Evolutionary conservation across 345 rosid species (phyloP).

Genomic region (Dipteronia sinensis): DNA sequence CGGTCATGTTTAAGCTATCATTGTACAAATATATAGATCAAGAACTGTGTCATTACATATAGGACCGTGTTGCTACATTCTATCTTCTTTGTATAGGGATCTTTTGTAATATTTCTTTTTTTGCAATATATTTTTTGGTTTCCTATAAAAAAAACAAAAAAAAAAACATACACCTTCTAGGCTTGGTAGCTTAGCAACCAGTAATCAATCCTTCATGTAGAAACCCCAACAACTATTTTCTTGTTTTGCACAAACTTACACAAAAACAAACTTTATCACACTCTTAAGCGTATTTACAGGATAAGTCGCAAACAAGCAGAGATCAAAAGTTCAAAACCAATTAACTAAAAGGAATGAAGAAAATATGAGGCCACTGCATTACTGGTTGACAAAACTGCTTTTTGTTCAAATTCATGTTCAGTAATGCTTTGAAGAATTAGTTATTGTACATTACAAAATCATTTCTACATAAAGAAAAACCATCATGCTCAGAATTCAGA

Average conservation of each 20-base stretch:
- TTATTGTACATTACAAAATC: neutral
- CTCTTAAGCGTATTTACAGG: neutral
- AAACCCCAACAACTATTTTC: neutral
- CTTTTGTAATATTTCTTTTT: too few relatives aligned
- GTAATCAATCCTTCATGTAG: neutral
- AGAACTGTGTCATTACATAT: neutral
- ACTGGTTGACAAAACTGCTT: neutral
- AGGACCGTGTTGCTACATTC: too few relatives aligned
- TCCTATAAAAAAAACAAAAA: too few relatives aligned
- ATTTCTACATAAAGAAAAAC: neutral
- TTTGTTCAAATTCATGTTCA: conserved; percentile 1
- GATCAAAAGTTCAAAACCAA: neutral
- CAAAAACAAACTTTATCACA: neutral
- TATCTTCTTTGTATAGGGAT: too few relatives aligned
- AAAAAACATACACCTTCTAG: neutral
- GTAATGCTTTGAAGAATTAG: neutral
- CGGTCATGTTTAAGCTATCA: neutral
- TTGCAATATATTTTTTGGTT: too few relatives aligned
- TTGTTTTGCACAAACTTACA: neutral
- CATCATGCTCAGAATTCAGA: neutral
- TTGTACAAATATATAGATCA: neutral
- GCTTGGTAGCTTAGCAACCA: neutral
- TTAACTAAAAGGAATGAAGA: neutral
- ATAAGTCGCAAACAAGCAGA: neutral
- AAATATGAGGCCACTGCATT: neutral